Conservation (phyloP, 805 yeast genomes). For the Diddensiella caesifluorescens region DNA sequence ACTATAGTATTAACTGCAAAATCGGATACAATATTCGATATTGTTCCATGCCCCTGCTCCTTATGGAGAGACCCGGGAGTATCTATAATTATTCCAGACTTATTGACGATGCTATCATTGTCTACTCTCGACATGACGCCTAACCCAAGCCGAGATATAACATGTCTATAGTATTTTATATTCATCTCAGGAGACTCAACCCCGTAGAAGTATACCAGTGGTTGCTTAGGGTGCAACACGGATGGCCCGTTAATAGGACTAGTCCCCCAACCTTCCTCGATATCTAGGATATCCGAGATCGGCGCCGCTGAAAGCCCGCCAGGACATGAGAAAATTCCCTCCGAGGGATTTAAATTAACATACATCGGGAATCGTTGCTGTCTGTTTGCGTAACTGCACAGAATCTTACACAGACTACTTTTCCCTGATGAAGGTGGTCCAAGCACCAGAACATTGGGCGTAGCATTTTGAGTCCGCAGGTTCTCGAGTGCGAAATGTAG, state of each 20-base stretch:
- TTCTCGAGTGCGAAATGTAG: slow-evolving; percentile 73
- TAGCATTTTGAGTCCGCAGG: slow-evolving; percentile 29
- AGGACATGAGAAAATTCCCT: slow-evolving; percentile 68
- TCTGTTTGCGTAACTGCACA: slow-evolving; percentile 72
- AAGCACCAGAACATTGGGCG: slow-evolving; percentile 59
- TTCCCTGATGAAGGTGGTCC: slow-evolving; percentile 79
- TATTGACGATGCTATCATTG: slow-evolving; percentile 40
- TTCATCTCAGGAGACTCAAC: slow-evolving; percentile 55
- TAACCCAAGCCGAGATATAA: slow-evolving; percentile 44
- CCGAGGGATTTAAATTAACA: slow-evolving; percentile 73
- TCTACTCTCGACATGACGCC: slow-evolving; percentile 43
- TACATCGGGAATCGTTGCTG: slow-evolving; percentile 58
- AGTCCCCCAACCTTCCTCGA: slow-evolving; percentile 67
- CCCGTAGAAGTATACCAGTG: slow-evolving; percentile 79
- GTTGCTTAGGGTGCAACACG: slow-evolving; percentile 70
- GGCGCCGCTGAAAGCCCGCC: slow-evolving; percentile 84
- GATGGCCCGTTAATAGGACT: slow-evolving; percentile 53
- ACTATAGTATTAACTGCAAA: slow-evolving; percentile 58
- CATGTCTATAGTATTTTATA: slow-evolving; percentile 47
- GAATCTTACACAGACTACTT: slow-evolving; percentile 61
- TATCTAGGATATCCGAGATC: slow-evolving; percentile 71
- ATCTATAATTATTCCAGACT: slow-evolving; percentile 64
- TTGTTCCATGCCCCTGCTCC: slow-evolving; percentile 35
- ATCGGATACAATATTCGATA: slow-evolving; percentile 53
- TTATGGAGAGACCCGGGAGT: slow-evolving; percentile 48